These are phyloP conservation scores for Kwoniella dendrophila DNA, from an alignment of 768 basidiomycete species.

Conservation along the genomic window DNA sequence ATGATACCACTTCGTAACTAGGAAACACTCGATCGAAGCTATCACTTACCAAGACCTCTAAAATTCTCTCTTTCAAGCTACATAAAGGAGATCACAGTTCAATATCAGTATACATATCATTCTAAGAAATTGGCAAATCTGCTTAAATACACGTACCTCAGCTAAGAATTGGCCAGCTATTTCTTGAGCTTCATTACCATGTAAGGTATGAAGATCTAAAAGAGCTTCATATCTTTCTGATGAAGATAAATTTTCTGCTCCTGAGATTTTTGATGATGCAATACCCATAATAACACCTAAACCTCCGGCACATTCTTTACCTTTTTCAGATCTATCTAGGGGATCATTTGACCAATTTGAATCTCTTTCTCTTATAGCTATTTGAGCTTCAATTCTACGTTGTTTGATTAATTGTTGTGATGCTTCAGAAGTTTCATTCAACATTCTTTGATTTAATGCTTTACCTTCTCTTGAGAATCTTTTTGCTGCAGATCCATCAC, in stretches of 20 bases:
- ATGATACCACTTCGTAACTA: not conserved
- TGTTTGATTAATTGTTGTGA: conserved; percentile 84
- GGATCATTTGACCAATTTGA: conserved; percentile 69
- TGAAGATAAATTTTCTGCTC: conserved; percentile 64
- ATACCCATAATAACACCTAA: conserved; percentile 87
- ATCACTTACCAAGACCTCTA: conserved; percentile 72
- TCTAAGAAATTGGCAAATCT: too few species aligned
- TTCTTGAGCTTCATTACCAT: conserved; percentile 89
- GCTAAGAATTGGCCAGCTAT: conserved; percentile 86
- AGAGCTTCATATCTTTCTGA: conserved; percentile 88
- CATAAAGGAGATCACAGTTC: not conserved
- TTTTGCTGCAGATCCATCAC: conserved; percentile 94
- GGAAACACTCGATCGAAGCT: not conserved
- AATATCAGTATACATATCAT: conserved; percentile 5
- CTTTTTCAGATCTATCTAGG: conserved; percentile 72
- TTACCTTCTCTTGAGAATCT: conserved; percentile 91
- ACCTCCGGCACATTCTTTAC: conserved; percentile 75
- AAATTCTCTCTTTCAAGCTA: conserved; percentile 86
- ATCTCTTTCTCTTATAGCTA: conserved; percentile 72
- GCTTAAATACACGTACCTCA: conserved; percentile 64
- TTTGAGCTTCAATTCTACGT: conserved; percentile 72
- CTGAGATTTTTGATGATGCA: conserved; percentile 59
- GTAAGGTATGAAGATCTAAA: conserved; percentile 89
- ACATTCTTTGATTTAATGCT: conserved; percentile 89
- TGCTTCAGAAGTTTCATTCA: conserved; percentile 77